These are phyloP conservation scores for Starmerella ratchasimensis DNA, from an alignment of 805 yeast species.

Conservation along the genomic window DNA sequence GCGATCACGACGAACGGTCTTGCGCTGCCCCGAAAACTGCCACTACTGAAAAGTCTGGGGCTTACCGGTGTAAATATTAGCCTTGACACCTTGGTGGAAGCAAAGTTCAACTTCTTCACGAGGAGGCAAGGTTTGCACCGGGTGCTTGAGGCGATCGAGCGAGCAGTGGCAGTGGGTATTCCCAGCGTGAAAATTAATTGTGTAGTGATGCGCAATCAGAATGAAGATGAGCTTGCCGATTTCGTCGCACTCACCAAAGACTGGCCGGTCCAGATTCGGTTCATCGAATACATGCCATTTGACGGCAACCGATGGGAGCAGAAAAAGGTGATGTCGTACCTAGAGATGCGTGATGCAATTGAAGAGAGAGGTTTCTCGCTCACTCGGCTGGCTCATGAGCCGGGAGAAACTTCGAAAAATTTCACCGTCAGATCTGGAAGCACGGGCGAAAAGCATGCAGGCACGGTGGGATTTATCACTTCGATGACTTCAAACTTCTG, in stretches of 20 bases:
- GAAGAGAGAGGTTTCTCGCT: conserved; percentile 10
- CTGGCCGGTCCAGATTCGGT: conserved; percentile 35
- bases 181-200: conserved; percentile 37
- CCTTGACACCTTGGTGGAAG: conserved; percentile 39
- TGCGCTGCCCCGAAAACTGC: conserved; percentile 36
- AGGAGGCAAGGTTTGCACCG: conserved; percentile 36
- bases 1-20: conserved; percentile 43
- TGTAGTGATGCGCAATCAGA: conserved; percentile 37
- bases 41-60: conserved; percentile 31
- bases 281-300: conserved; percentile 48
- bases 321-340: conserved; percentile 33
- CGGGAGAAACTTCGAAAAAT: conserved; percentile 41
- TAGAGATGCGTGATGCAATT: conserved; percentile 32
- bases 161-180: conserved; percentile 33
- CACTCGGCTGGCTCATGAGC: conserved; percentile 12
- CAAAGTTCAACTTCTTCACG: conserved; percentile 37
- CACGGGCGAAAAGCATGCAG: conserved; percentile 24
- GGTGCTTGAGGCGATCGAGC: conserved; percentile 34
- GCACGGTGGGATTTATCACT: conserved; percentile 39
- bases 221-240: conserved; percentile 39
- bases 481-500: conserved; percentile 45
- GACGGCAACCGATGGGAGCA: conserved; percentile 41
- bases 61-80: conserved; percentile 37
- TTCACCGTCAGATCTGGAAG: conserved; percentile 30
- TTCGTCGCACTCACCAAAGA: conserved; percentile 33